Evolutionary conservation across 2,329 filamentous ascomycete genomes (phyloP), one percentile per base, ranked within the genome.

Genomic region (Monilinia vaccinii-corymbosi): DNA sequence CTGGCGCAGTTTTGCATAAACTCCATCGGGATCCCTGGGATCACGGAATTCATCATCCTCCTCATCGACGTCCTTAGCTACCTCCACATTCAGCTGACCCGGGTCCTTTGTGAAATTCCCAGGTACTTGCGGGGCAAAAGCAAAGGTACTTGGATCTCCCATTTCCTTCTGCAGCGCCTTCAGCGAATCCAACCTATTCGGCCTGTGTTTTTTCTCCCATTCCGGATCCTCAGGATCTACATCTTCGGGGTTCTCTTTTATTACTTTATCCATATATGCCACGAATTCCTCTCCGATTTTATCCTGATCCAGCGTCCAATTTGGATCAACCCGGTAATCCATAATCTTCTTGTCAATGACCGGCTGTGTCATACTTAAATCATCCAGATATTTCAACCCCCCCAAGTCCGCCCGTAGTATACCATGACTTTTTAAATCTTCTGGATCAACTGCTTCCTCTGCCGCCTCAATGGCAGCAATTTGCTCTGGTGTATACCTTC

Each of bases 401-500:
- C 89, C 88, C 10, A 85, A 81, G 71, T 96, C 91, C 58, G 77
- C 80, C 63, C 91, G 85, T 67, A 89, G 74, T 47, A 83, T 80
- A 65, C 86, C 89, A 75, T 94, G 88, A 38, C 83, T 78, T 46
- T 86, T 79, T 71, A 97, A 72, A 73, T 97, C 90, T 65, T 84
- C 78, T 11, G 86, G 77, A 70, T 88, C 81, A 72, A 97, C 85
- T 66, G 88, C 84, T 63, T 81, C 77, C 75, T 97, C 92, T 68
- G 87, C 91, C 51, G 88, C 88, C 75, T 88, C 80, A 71, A 97
- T 84, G 60, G 91, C 90, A 60, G 83, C 84, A 67, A 95, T 79
- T 76, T 97, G 93, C 72, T 87, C 84, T 18, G 86, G 80, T 0
- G 90, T 89, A 78, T 96, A 97, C 67, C 81, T 82, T 70, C 83